These are phyloP conservation scores for Lunularia cruciata DNA, from an alignment of 225 moss, liverwort and hornwort genomes.

Conservation along the genomic window DNA sequence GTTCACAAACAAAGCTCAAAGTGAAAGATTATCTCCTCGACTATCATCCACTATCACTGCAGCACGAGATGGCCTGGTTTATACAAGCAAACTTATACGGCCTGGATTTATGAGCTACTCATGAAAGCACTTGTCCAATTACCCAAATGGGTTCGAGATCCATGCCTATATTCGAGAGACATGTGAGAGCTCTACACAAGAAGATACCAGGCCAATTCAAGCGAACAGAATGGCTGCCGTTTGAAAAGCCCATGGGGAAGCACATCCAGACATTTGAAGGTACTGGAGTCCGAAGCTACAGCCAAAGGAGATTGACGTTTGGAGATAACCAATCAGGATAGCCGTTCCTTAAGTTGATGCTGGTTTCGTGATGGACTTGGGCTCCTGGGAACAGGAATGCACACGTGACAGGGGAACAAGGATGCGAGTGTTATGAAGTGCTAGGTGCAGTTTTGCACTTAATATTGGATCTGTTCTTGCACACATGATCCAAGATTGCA, in stretches of 20 bases:
- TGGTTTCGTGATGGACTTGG: slow-evolving; percentile 21
- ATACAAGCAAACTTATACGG: slow-evolving; percentile 10
- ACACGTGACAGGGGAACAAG: not conserved
- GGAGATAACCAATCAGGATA: not conserved
- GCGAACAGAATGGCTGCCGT: slow-evolving; percentile 3
- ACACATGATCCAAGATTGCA: slow-evolving; percentile 17
- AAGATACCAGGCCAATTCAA: slow-evolving; percentile 9
- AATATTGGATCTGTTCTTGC: slow-evolving; percentile 2
- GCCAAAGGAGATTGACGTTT: not conserved
- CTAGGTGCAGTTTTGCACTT: slow-evolving; percentile 7
- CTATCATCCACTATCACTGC: slow-evolving; percentile 2
- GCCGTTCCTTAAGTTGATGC: slow-evolving; percentile 4
- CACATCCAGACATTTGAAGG: not conserved
- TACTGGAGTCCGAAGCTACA: not conserved
- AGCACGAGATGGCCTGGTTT: not conserved
- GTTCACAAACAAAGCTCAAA: not conserved
- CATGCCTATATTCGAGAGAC: slow-evolving; percentile 6
- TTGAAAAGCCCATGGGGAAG: not conserved
- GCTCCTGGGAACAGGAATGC: slow-evolving; percentile 19
- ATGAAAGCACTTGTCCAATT: slow-evolving; percentile 13
- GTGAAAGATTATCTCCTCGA: slow-evolving; percentile 10
- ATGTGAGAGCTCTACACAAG: slow-evolving; percentile 20
- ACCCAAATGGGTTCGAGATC: slow-evolving; percentile 6
- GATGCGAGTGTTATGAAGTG: slow-evolving; percentile 10
- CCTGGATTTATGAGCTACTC: not conserved